A percentile compares a stretch with the other conserved stretches of the same genome.
Evolutionary conservation across 176 grass and related monocot genomes (phyloP).

Genomic region (Aegilops speltoides): DNA sequence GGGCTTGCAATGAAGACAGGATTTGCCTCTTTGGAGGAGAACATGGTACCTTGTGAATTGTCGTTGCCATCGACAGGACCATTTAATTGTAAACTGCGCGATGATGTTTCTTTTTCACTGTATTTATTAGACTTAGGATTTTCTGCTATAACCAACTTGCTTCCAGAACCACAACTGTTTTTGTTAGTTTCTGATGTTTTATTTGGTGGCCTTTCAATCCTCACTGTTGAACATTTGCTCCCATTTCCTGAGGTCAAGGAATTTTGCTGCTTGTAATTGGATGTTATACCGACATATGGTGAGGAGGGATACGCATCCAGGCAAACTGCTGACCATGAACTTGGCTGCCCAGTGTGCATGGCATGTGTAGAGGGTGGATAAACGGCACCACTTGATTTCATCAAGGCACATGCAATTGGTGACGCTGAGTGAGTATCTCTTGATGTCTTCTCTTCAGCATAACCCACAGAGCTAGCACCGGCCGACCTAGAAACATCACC

Average conservation of each 20-base stretch:
- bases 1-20: constrained; percentile 11
- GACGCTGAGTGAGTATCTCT: not conserved
- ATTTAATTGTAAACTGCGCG: not conserved
- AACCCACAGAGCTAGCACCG: constrained; percentile 16
- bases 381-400: not conserved
- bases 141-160: constrained; percentile 17
- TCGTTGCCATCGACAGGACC: not conserved
- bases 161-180: not conserved
- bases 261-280: constrained; percentile 16
- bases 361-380: constrained; percentile 9
- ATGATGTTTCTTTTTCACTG: not conserved
- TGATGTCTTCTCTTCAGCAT: constrained; percentile 1
- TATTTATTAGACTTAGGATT: constrained; percentile 16
- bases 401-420: not conserved
- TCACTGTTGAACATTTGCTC: constrained; percentile 27
- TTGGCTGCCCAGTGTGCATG: constrained; percentile 5
- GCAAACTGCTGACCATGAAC: not conserved
- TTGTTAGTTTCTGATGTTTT: constrained; percentile 22
- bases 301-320: constrained; percentile 12
- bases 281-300: not conserved
- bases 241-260: not conserved
- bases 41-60: not conserved
- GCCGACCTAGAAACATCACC: constrained; percentile 24
- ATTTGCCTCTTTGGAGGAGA: constrained; percentile 24
- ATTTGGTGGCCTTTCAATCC: constrained; percentile 36